phyloP scores from a whole-genome alignment of 345 rosid species.

The Corchorus olitorius region DNA sequence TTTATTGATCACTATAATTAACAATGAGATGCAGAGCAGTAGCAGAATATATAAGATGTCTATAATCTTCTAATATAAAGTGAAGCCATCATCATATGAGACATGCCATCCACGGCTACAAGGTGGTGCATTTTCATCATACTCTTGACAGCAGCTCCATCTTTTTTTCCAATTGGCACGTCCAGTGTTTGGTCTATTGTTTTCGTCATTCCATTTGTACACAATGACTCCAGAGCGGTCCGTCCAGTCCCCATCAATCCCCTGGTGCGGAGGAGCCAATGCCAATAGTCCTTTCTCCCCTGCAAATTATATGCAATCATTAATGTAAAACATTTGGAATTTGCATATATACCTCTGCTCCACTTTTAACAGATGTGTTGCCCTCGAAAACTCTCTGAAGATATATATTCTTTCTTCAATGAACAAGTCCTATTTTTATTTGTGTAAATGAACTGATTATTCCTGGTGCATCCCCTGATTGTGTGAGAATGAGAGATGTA shows the following conservation, averaged over 20 bases:
- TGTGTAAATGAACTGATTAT: neutral
- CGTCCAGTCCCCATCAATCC: conserved; percentile 66
- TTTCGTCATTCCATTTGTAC: conserved; percentile 58
- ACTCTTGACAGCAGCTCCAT: conserved; percentile 61
- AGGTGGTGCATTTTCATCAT: conserved; percentile 55
- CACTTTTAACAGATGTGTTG: too few relatives aligned
- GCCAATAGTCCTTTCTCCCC: conserved; percentile 60
- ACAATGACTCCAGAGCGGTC: conserved; percentile 61
- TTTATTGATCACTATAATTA: too few relatives aligned
- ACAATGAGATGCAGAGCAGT: too few relatives aligned
- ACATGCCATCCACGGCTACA: conserved; percentile 56
- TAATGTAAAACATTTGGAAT: too few relatives aligned
- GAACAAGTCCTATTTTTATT: neutral
- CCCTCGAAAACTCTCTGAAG: neutral
- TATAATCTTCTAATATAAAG: conserved; percentile 33
- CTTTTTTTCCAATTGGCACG: conserved; percentile 54
- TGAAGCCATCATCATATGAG: conserved; percentile 65
- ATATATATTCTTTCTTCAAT: neutral
- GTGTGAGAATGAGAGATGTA: too few relatives aligned
- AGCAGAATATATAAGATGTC: too few relatives aligned
- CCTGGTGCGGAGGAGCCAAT: conserved; percentile 66
- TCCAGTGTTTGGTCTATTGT: conserved; percentile 50
- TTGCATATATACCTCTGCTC: too few relatives aligned
- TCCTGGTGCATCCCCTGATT: neutral
- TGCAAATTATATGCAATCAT: conserved; percentile 4